phyloP scores from a whole-genome alignment of 805 yeast species.

The Candida incommunis region DNA sequence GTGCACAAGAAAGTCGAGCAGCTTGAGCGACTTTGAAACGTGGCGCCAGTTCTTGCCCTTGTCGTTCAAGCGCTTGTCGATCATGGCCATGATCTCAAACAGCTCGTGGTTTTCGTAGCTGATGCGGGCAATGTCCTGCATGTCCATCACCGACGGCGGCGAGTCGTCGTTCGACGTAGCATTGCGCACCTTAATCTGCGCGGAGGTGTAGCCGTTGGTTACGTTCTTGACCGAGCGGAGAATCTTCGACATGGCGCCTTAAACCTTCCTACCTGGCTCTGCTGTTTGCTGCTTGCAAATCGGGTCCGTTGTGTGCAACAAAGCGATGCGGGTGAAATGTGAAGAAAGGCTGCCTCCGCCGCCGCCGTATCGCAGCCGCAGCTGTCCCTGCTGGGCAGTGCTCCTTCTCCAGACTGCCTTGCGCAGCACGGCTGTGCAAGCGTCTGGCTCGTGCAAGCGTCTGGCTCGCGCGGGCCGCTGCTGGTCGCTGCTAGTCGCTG shows the following conservation, averaged over 20 bases:
- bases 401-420: no score
- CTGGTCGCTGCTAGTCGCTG: no score
- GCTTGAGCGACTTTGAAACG: constrained; percentile 78
- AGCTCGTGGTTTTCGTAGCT: constrained; percentile 63
- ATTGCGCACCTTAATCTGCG: constrained; percentile 79
- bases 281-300: no score
- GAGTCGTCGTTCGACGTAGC: constrained; percentile 77
- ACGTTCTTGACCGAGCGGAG: constrained; percentile 80
- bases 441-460: no score
- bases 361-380: no score
- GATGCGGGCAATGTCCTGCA: constrained; percentile 70
- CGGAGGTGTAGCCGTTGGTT: constrained; percentile 74
- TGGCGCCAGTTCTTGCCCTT: constrained; percentile 97
- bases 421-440: no score
- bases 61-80: constrained; percentile 83
- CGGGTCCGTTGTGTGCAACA: no score
- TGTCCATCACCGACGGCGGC: constrained; percentile 67
- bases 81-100: constrained; percentile 84
- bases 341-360: no score
- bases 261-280: no score
- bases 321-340: no score
- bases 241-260: constrained; percentile 78
- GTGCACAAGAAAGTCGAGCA: constrained; percentile 77
- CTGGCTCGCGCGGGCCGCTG: no score
- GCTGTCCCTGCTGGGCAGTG: no score